Conservation (phyloP, 805 yeast species). For the Maudiozyma serrabonitensis region DNA sequence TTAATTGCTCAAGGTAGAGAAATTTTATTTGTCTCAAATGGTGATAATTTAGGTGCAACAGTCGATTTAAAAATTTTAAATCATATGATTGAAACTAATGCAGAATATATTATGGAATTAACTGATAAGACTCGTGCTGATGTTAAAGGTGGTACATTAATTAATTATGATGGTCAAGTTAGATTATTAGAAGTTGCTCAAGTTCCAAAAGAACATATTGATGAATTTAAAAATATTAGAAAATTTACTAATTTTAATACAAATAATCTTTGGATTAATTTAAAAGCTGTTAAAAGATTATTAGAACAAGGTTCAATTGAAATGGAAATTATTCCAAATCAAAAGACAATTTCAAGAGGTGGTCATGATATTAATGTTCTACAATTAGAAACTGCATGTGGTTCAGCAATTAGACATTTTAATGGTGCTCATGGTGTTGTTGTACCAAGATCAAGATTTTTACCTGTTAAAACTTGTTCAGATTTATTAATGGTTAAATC, state of each 20-base stretch:
- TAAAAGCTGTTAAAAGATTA: slow-evolving; percentile 87
- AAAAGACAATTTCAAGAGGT: slow-evolving; percentile 61
- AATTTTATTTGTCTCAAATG: slow-evolving; percentile 88
- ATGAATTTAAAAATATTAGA: slow-evolving; percentile 95
- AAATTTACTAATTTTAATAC: slow-evolving; percentile 98
- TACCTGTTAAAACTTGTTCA: slow-evolving; percentile 96
- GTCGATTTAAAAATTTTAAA: slow-evolving; percentile 83
- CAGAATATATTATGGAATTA: slow-evolving; percentile 96
- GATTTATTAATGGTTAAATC: slow-evolving; percentile 91
- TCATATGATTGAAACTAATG: slow-evolving; percentile 84
- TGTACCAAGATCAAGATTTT: slow-evolving; percentile 94
- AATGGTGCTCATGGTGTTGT: slow-evolving; percentile 94
- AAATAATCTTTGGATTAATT: slow-evolving; percentile 93
- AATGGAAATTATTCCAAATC: slow-evolving; percentile 93
- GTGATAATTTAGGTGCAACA: slow-evolving; percentile 97
- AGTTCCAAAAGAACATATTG: slow-evolving; percentile 97
- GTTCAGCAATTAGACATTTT: slow-evolving; percentile 97
- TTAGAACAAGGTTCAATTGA: slow-evolving; percentile 74
- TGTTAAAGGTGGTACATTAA: slow-evolving; percentile 98
- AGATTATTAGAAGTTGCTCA: slow-evolving; percentile 85
- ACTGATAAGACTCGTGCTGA: slow-evolving; percentile 99
- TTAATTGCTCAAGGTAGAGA: slow-evolving; percentile 91
- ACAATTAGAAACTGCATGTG: slow-evolving; percentile 97
- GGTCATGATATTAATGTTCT: slow-evolving; percentile 81
- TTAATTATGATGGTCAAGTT: slow-evolving; percentile 90